Base-by-base conservation (phyloP, 352 stramenopile species). In the Phytopythium ostracodes region DNA sequence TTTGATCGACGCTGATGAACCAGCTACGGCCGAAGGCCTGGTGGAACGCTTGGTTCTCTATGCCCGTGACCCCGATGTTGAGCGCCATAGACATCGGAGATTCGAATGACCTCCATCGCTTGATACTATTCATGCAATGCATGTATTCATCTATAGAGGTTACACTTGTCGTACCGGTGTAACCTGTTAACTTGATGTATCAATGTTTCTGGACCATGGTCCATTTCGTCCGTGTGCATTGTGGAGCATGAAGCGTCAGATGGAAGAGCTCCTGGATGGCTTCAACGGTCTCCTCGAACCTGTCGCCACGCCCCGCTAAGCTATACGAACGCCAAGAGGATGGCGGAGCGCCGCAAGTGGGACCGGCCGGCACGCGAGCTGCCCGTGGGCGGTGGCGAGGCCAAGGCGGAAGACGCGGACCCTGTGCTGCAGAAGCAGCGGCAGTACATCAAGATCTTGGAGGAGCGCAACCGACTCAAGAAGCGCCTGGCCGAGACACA, bases 381-480 rank as follows among this genome's bases (percentile, higher is more conserved):
- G 25, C 56, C 56, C 4, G 27, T 52, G 17, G 42, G 22, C 27
- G 56, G 25, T 14, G 22, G 50, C 11, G 60, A 72, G 12, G 24
- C 63, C 4, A 71, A 71, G 43, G 50, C 55, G 47, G 46, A 35
- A 40, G 55, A 50, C 11, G 64, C 40, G 15, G 83, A 90, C 42
- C 76, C 81, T 0, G 79, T 90, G 54, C 63, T 87, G 15, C 81
- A 91, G 62, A 91, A 89, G 72, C 83, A 92, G 63, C 61, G 78
- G 31, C 79, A 92, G 72, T 94, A 92, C 64, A 85, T 94, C 60
- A 87, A 87, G 69, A 87, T 92, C 60, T 66, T 94, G 40, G 85
- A 94, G 53, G 85, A 94, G 64, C 78, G 83, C 58, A 92, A 94
- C 49, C 79, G 85, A 3, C 70, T 94, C 24, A 87, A 87, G 66